Evolutionary conservation across 2,329 filamentous ascomycete species (phyloP), one percentile per base, ranked within the genome.

Genomic region (Parafenestella ontariensis): DNA sequence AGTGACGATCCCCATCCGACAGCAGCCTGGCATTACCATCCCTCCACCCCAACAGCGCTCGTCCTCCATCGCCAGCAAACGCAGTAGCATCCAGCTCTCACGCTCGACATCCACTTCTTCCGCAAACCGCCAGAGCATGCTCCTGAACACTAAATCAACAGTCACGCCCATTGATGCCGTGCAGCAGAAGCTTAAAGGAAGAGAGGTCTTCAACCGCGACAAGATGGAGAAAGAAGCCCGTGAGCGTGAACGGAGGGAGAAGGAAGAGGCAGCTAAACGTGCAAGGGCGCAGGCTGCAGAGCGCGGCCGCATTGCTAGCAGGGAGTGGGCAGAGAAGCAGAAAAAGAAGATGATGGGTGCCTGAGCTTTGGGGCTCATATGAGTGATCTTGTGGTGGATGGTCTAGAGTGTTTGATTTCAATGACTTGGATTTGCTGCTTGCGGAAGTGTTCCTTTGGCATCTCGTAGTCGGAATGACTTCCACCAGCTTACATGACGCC

Each of bases 301-400:
- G 66, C 61, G 79, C 4, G 76, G 79, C 0, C 64, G 80, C 15
- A 71, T 74, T 36, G 70, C 75, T 33, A 79, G 76, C 61, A 61
- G 79, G 10, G 79, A 81, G 64, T 83, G 80, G 80, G 80, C 80
- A 4, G 79, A 80, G 69, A 79, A 76, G 72, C 77, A 79, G 71
- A 76, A 69, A 71, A 74, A 73, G 71, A 76, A 71, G 65, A 59
- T 62, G 59, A 55, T 68, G 64, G 65, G 42, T 24, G 58, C 40
- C n/a, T 51, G 37, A 49, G 17, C 11, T 11, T 5, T 11, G 20
- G 24, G 39, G 15, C 5, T 10, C 26, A 34, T 34, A 34, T 34
- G 31, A 17, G 3, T n/a, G n/a, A 8, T 15, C 15, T 5, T 34
- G 13, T 5, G 5, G 11, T 34, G 13, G 31, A n/a, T 17, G 31